These are phyloP conservation scores for Steccherinum ochraceum DNA, from an alignment of 768 basidiomycete species.

Conservation along the genomic window DNA sequence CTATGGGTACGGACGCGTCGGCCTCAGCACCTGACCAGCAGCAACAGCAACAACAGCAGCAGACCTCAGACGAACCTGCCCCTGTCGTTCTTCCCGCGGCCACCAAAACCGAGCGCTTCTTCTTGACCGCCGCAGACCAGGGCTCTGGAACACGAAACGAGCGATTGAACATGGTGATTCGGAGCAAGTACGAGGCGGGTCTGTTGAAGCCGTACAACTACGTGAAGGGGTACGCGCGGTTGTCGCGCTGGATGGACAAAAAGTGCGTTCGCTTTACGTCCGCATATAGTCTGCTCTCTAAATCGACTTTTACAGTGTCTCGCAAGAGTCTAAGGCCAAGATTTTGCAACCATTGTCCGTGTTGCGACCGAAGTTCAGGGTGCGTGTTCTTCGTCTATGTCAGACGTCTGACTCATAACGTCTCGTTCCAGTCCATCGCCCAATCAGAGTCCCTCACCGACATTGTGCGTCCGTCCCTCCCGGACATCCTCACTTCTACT, in stretches of 20 bases:
- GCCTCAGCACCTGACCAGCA: conserved; percentile 17
- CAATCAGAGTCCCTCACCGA: conserved; percentile 68
- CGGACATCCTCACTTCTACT: neutral
- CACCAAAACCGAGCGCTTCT: conserved; percentile 80
- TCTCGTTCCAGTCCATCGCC: conserved; percentile 53
- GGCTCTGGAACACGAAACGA: conserved; percentile 87
- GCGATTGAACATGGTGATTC: conserved; percentile 84
- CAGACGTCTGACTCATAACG: neutral
- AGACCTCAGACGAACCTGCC: conserved; percentile 36
- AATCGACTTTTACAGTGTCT: conserved; percentile 47
- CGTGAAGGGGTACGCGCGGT: conserved; percentile 87
- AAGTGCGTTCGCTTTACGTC: conserved; percentile 55
- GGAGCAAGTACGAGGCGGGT: conserved; percentile 95
- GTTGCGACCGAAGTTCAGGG: conserved; percentile 79
- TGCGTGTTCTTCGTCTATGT: conserved; percentile 25
- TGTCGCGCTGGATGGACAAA: conserved; percentile 92
- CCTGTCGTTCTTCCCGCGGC: conserved; percentile 61
- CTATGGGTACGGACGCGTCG: conserved; percentile 8
- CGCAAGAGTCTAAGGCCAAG: conserved; percentile 85
- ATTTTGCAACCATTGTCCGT: conserved; percentile 87
- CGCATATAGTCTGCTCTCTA: conserved; percentile 12
- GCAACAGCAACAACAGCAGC: too few relatives aligned
- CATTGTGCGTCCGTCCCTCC: conserved; percentile 59
- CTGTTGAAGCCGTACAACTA: conserved; percentile 94
- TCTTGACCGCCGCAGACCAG: conserved; percentile 93